Percentiles rank a stretch among this genome's conserved stretches.
phyloP scores from a whole-genome alignment of 179 eudicot genomes.

The Gypsophila paniculata region DNA sequence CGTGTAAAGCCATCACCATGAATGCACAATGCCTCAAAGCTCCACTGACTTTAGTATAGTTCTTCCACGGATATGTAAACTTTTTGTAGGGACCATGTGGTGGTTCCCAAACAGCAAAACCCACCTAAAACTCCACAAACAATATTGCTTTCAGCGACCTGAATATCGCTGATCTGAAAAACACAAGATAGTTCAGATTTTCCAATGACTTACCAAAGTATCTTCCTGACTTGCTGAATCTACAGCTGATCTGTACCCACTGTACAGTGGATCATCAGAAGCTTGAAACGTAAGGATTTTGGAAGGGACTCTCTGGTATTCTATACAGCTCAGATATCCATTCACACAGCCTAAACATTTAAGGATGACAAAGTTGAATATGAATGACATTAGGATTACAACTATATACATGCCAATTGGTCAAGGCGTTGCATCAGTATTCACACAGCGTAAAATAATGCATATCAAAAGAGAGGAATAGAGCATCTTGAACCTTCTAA shows the following conservation, averaged over 20 bases:
- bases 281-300: slow-evolving; percentile 83
- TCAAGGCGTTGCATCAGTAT: not conserved
- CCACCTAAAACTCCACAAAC: slow-evolving; percentile 42
- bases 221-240: slow-evolving; percentile 90
- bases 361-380: slow-evolving; percentile 19
- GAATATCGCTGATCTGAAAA: not conserved
- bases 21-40: slow-evolving; percentile 90
- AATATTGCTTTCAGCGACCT: slow-evolving; percentile 9
- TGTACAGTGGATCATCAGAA: slow-evolving; percentile 82
- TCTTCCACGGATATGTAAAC: slow-evolving; percentile 76
- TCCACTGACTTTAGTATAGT: slow-evolving; percentile 73
- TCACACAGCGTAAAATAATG: not conserved
- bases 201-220: slow-evolving; percentile 48
- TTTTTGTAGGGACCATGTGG: slow-evolving; percentile 90
- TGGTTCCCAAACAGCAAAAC: slow-evolving; percentile 95
- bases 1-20: slow-evolving; percentile 96
- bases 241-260: slow-evolving; percentile 77
- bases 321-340: slow-evolving; percentile 64
- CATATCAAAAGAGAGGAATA: slow-evolving; percentile 9
- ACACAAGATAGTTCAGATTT: not conserved
- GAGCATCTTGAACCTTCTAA: slow-evolving; percentile 62
- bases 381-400: slow-evolving; percentile 4
- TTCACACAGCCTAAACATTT: slow-evolving; percentile 54
- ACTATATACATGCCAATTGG: not conserved
- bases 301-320: slow-evolving; percentile 61